Evolutionary conservation across 176 grass and related monocot species (phyloP).

Genomic region (Lolium perenne): DNA sequence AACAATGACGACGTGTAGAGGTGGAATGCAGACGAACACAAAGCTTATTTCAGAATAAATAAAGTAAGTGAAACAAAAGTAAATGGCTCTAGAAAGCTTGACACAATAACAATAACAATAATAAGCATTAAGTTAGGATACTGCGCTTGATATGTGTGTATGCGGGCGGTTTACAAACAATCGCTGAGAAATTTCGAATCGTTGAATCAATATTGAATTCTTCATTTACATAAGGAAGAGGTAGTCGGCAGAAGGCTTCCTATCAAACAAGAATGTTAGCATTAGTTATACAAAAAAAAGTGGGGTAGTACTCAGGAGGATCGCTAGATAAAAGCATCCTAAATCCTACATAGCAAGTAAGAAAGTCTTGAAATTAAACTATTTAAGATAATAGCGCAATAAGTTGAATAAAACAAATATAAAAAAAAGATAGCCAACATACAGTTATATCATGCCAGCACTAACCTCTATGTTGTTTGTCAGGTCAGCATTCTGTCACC

Average conservation of each 20-base stretch:
- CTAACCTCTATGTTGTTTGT: conserved; percentile 75
- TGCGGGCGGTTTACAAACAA: conserved; percentile 61
- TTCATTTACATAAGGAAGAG: conserved; percentile 90
- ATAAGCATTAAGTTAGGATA: conserved; percentile 66
- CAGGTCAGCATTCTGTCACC: conserved; percentile 75
- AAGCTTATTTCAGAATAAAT: neutral
- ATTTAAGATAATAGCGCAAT: conserved; percentile 22
- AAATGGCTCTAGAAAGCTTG: conserved; percentile 31
- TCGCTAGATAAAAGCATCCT: conserved; percentile 16
- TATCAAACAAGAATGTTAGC: conserved; percentile 55
- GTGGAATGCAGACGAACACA: conserved; percentile 35
- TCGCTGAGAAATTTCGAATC: conserved; percentile 56
- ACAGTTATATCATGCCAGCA: conserved; percentile 34
- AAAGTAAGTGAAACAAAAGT: conserved; percentile 7
- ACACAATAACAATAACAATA: conserved; percentile 17
- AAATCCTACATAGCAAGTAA: conserved; percentile 22
- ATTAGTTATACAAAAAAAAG: conserved; percentile 30
- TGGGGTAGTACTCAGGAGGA: neutral
- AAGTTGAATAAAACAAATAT: conserved; percentile 25
- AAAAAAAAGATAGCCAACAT: conserved; percentile 36
- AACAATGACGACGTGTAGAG: conserved; percentile 17
- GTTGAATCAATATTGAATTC: conserved; percentile 83
- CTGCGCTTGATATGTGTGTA: conserved; percentile 86
- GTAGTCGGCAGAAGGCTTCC: conserved; percentile 85
- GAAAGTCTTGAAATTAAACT: neutral